Evolutionary conservation across 2,329 filamentous ascomycete species (phyloP).

Genomic region (Lecanosticta acicola): DNA sequence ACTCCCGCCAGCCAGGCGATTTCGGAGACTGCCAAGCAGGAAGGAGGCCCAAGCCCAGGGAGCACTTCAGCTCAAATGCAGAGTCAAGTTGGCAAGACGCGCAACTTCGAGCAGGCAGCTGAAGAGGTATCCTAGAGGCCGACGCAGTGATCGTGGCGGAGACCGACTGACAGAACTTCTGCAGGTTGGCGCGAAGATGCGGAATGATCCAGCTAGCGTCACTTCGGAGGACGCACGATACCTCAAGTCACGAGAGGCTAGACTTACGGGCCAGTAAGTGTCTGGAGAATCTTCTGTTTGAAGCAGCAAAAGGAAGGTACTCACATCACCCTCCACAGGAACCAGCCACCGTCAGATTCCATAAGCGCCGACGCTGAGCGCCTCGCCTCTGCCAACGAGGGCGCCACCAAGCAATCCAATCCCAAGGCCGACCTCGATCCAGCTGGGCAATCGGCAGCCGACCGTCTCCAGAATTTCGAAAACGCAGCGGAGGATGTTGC

Average conservation of each 20-base stretch:
- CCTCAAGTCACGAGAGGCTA: conserved; percentile 39
- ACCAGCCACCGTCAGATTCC: conserved; percentile 27
- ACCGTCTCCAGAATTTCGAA: conserved; percentile 32
- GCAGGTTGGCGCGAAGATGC: conserved; percentile 26
- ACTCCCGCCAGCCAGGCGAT: conserved; percentile 23
- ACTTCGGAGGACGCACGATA: conserved; percentile 37
- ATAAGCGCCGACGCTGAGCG: conserved; percentile 37
- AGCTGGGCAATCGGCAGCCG: conserved; percentile 28
- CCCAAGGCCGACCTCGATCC: conserved; percentile 9
- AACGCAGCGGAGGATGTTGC: conserved; percentile 27
- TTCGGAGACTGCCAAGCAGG: conserved; percentile 30
- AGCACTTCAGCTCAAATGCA: conserved; percentile 33
- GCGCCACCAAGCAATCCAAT: conserved; percentile 11
- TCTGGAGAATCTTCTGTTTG: neutral
- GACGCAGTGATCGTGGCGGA: neutral
- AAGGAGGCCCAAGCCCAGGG: conserved; percentile 31
- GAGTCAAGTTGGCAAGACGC: conserved; percentile 26
- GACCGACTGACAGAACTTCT: neutral
- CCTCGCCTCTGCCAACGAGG: conserved; percentile 33
- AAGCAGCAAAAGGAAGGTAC: neutral
- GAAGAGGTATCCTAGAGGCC: conserved; percentile 17
- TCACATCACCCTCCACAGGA: neutral
- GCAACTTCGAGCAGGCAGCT: conserved; percentile 29
- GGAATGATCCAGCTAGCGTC: conserved; percentile 28
- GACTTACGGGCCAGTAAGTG: conserved; percentile 23